Conservation (phyloP, 495 filamentous ascomycete genomes). For the Xanthoparmelia taractica region DNA sequence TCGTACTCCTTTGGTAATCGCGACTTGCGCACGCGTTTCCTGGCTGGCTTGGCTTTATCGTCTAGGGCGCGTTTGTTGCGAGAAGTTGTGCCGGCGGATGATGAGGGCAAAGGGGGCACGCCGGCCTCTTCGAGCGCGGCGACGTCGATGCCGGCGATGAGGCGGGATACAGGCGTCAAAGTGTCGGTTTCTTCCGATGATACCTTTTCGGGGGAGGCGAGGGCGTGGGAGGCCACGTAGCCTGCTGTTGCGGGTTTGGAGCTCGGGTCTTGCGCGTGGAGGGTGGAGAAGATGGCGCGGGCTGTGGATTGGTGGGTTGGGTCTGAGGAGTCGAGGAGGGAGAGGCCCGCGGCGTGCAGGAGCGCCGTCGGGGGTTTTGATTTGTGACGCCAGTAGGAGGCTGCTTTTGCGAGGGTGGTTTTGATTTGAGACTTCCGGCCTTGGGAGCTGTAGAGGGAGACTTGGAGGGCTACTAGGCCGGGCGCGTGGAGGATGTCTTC, state of each 20-base stretch:
- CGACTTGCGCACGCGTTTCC: slow-evolving; percentile 60
- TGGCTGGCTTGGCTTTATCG: slow-evolving; percentile 39
- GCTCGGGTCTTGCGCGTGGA: slow-evolving; percentile 53
- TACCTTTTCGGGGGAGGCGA: slow-evolving; percentile 49
- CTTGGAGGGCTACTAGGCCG: slow-evolving; percentile 73
- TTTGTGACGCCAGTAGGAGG: slow-evolving; percentile 65
- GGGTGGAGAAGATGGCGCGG: slow-evolving; percentile 61
- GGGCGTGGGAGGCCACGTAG: slow-evolving; percentile 70
- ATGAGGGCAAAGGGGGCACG: slow-evolving; percentile 59
- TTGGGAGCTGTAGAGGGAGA: slow-evolving; percentile 72
- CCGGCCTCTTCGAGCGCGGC: slow-evolving; percentile 66
- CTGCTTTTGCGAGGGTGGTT: slow-evolving; percentile 68
- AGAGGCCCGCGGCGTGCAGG: slow-evolving; percentile 68
- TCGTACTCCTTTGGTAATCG: slow-evolving; percentile 74
- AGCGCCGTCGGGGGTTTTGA: slow-evolving; percentile 49
- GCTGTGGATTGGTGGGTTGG: slow-evolving; percentile 58
- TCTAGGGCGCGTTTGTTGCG: slow-evolving; percentile 59
- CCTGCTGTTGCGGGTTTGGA: slow-evolving; percentile 68
- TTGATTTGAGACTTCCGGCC: slow-evolving; percentile 68
- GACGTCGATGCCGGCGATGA: slow-evolving; percentile 61
- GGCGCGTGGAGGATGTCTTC: slow-evolving; percentile 71
- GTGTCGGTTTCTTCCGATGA: slow-evolving; percentile 52
- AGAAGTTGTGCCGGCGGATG: slow-evolving; percentile 30
- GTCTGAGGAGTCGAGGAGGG: slow-evolving; percentile 67
- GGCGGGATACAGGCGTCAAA: slow-evolving; percentile 57